phyloP scores from a whole-genome alignment of 2,329 filamentous ascomycete species.

The Phyllosticta citrichinensis region DNA sequence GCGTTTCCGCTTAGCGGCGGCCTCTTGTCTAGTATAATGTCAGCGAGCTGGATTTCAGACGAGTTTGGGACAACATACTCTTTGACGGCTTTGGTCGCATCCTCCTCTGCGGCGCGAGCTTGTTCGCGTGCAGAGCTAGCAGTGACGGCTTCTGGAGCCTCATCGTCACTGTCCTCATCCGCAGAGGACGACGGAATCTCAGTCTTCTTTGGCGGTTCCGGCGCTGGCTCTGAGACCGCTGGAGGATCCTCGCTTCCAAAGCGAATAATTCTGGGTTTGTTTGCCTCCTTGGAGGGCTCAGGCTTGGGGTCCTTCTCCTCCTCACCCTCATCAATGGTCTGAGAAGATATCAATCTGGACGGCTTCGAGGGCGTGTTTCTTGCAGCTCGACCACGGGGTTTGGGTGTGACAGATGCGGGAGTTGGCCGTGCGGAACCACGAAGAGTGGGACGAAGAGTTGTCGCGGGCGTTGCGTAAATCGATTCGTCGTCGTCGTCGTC shows the following conservation, averaged over 20 bases:
- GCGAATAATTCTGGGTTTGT: constrained; percentile 17
- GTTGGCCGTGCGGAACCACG: not conserved
- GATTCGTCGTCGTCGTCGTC: constrained; percentile 6
- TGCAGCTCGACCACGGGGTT: not conserved
- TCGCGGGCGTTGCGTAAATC: constrained; percentile 10
- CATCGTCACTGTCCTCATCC: constrained; percentile 21
- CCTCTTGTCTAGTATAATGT: constrained; percentile 14
- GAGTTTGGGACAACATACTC: constrained; percentile 10
- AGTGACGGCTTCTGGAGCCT: constrained; percentile 29
- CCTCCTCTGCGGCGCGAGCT: constrained; percentile 20
- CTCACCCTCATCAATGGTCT: constrained; percentile 2
- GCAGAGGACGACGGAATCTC: not conserved
- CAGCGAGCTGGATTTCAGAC: not conserved
- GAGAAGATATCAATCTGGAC: constrained; percentile 1
- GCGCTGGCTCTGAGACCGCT: not conserved
- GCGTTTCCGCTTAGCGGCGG: constrained; percentile 19
- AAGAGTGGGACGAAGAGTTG: not conserved
- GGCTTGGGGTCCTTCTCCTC: constrained; percentile 2
- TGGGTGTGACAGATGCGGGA: constrained; percentile 3
- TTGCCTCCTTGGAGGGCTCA: not conserved
- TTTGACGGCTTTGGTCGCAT: constrained; percentile 20
- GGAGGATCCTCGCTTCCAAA: constrained; percentile 28
- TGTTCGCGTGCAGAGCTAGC: constrained; percentile 21
- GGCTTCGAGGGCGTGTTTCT: constrained; percentile 8
- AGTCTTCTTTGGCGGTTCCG: not conserved